Evolutionary conservation across 441 rosid genomes (phyloP).

Genomic region (Erodium texanum): DNA sequence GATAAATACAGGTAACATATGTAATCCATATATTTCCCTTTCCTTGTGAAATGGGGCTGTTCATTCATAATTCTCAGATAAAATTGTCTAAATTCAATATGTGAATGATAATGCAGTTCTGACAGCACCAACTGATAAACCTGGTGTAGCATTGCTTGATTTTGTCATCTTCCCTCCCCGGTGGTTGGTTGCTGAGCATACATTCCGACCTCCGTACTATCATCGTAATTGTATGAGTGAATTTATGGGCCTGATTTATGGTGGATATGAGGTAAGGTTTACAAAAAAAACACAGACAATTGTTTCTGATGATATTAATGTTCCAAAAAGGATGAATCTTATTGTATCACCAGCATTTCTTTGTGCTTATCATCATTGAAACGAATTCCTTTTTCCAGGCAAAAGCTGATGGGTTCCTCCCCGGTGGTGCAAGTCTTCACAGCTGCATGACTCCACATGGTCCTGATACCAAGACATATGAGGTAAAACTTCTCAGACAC

Average conservation of each 20-base stretch:
- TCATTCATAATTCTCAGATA: slow-evolving; percentile 2
- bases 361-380: background rate
- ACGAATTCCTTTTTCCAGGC: slow-evolving; percentile 41
- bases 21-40: background rate
- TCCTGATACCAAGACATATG: slow-evolving; percentile 84
- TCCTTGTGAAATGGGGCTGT: slow-evolving; percentile 10
- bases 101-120: slow-evolving; percentile 46
- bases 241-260: slow-evolving; percentile 85
- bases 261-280: slow-evolving; percentile 75
- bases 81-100: background rate
- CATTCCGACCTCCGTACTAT: slow-evolving; percentile 90
- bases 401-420: slow-evolving; percentile 90
- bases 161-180: slow-evolving; percentile 91
- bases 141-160: slow-evolving; percentile 90
- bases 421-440: slow-evolving; percentile 93
- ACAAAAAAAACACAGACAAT: background rate
- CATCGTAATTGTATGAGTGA: slow-evolving; percentile 99
- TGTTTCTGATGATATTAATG: background rate
- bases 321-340: background rate
- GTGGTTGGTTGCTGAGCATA: slow-evolving; percentile 95
- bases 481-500: slow-evolving; percentile 34
- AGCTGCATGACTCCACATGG: slow-evolving; percentile 99
- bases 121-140: slow-evolving; percentile 95
- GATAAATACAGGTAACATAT: slow-evolving; percentile 60
- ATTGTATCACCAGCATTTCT: background rate